Evolutionary conservation across 306 rosid genomes (phyloP).

Genomic region (Nissolia schottii): DNA sequence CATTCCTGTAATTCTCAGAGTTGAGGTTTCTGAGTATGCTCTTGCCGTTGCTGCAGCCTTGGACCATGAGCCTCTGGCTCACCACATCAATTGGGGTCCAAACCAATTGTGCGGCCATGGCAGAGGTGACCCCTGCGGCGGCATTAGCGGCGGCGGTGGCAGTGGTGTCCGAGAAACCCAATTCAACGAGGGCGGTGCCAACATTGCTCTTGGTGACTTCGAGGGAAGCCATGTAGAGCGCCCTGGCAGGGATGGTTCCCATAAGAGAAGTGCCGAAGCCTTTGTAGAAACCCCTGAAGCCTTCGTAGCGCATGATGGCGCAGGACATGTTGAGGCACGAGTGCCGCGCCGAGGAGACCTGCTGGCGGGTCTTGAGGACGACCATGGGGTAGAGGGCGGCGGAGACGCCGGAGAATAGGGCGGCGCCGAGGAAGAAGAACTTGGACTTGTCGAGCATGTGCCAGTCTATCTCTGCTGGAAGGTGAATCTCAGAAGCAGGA

Average conservation of each 20-base stretch:
- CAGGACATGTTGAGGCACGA: constrained; percentile 65
- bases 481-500: constrained; percentile 64
- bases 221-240: constrained; percentile 86
- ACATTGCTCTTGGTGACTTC: constrained; percentile 85
- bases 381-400: constrained; percentile 74
- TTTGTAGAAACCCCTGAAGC: constrained; percentile 79
- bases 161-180: constrained; percentile 76
- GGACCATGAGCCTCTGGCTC: constrained; percentile 92
- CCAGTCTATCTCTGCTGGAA: constrained; percentile 94
- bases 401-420: constrained; percentile 88
- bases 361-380: constrained; percentile 82
- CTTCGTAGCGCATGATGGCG: constrained; percentile 70
- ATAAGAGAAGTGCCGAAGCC: constrained; percentile 91
- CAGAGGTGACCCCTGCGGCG: constrained; percentile 79
- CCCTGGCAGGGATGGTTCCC: constrained; percentile 94
- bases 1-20: constrained; percentile 59
- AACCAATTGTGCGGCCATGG: constrained; percentile 90
- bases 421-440: constrained; percentile 92
- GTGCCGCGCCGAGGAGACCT: constrained; percentile 55
- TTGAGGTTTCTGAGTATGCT: constrained; percentile 37
- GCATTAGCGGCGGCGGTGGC: constrained; percentile 73
- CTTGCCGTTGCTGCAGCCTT: constrained; percentile 35
- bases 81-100: constrained; percentile 98
- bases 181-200: constrained; percentile 46
- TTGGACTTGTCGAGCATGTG: constrained; percentile 93